phyloP scores from a whole-genome alignment of 73 alveolate species.

The Paramecium biaurelia region DNA sequence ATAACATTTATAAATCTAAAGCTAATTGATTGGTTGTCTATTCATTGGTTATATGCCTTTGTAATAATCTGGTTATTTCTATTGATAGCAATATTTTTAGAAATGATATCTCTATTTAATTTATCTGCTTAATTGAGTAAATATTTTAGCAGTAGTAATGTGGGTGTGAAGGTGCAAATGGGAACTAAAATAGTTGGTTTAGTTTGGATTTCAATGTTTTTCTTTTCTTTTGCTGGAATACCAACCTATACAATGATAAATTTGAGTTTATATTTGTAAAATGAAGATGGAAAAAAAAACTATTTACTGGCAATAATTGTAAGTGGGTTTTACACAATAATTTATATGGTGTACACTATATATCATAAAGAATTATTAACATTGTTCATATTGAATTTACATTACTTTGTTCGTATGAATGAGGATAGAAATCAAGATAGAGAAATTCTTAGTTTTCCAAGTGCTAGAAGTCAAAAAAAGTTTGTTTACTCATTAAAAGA shows the following conservation, averaged over 20 bases:
- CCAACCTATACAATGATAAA: neutral
- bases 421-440: neutral
- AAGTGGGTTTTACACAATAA: neutral
- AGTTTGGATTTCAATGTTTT: neutral
- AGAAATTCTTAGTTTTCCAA: neutral
- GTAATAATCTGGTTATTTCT: neutral
- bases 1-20: neutral
- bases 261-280: neutral
- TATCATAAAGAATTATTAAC: neutral
- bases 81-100: neutral
- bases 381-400: neutral
- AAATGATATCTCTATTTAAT: neutral
- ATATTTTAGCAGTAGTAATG: neutral
- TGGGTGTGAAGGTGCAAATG: neutral
- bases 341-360: neutral
- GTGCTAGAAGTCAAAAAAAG: neutral
- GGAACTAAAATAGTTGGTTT: neutral
- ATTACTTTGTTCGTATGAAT: neutral
- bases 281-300: neutral
- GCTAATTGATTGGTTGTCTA: neutral
- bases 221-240: neutral
- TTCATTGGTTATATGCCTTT: neutral
- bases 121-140: neutral
- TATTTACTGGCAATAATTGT: neutral
- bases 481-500: neutral